These are phyloP conservation scores for Ascochyta rabiei DNA, from an alignment of 2,329 filamentous ascomycete genomes.

Conservation along the genomic window DNA sequence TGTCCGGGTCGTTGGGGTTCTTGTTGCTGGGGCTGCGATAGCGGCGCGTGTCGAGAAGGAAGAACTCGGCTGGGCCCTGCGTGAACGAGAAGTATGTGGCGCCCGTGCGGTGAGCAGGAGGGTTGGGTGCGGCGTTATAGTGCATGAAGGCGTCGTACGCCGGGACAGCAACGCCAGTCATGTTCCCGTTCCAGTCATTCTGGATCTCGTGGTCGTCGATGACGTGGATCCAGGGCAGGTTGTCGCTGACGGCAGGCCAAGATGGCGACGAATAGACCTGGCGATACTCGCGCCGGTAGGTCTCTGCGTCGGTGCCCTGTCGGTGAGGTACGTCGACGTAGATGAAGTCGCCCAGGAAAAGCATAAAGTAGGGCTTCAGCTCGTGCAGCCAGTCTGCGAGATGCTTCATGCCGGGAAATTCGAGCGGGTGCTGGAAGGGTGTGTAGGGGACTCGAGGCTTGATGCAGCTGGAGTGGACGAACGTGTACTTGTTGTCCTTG, in stretches of 20 bases:
- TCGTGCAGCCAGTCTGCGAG: constrained; percentile 75
- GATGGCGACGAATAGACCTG: constrained; percentile 96
- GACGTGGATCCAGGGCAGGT: constrained; percentile 96
- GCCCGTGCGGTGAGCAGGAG: constrained; percentile 68
- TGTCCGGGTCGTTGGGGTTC: constrained; percentile 66
- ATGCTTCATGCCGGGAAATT: constrained; percentile 79
- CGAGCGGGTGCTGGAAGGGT: constrained; percentile 79
- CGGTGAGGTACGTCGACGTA: constrained; percentile 87
- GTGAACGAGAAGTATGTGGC: constrained; percentile 89
- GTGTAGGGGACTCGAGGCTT: constrained; percentile 90
- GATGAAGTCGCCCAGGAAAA: constrained; percentile 83
- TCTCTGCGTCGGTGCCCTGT: constrained; percentile 72
- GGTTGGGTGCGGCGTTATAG: constrained; percentile 86
- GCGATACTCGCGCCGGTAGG: constrained; percentile 90
- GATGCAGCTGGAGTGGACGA: constrained; percentile 91
- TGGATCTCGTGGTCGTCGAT: constrained; percentile 96
- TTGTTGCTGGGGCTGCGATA: constrained; percentile 75
- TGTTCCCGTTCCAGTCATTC: constrained; percentile 89
- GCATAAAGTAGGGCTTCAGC: constrained; percentile 74
- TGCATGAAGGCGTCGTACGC: constrained; percentile 84
- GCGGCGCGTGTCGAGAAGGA: constrained; percentile 89
- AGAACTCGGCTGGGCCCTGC: constrained; percentile 91
- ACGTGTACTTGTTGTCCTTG: constrained; percentile 77
- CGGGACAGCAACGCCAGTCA: constrained; percentile 76
- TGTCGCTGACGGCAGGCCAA: constrained; percentile 75